phyloP scores from a whole-genome alignment of 768 basidiomycete genomes.

The Russula brevipes region DNA sequence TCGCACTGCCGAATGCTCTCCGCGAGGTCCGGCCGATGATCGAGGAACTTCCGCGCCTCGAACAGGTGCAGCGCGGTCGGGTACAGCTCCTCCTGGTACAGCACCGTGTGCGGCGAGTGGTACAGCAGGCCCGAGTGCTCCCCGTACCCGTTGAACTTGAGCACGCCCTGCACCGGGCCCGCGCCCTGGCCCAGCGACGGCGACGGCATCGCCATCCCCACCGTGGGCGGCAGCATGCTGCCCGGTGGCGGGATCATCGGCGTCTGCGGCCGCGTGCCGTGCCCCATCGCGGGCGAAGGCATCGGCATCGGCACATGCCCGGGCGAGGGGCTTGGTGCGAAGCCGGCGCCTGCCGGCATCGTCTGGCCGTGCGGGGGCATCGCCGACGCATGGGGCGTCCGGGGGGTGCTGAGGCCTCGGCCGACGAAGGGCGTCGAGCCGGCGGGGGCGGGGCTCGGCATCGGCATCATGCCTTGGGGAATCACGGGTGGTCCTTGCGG shows the following conservation, averaged over 20 bases:
- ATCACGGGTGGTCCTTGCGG: conserved; percentile 1
- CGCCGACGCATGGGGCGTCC: neutral
- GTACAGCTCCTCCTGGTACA: conserved; percentile 50
- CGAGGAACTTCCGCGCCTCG: conserved; percentile 67
- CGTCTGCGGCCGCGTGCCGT: neutral
- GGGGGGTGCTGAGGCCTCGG: neutral
- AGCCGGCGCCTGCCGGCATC: too few species aligned
- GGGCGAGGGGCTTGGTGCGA: neutral
- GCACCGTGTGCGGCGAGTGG: conserved; percentile 58
- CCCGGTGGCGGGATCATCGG: conserved; percentile 12
- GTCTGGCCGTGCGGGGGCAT: neutral
- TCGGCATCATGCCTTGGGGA: conserved; percentile 1
- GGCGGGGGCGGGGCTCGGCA: conserved; percentile 8
- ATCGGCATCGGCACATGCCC: conserved; percentile 9
- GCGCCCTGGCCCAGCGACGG: conserved; percentile 14
- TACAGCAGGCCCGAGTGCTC: conserved; percentile 52
- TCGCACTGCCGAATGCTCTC: conserved; percentile 48
- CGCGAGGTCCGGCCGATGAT: conserved; percentile 45
- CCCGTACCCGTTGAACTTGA: conserved; percentile 34
- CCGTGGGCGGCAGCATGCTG: neutral
- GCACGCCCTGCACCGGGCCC: conserved; percentile 15
- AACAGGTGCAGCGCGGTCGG: conserved; percentile 72
- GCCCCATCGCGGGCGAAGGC: neutral
- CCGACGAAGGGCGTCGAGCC: conserved; percentile 19
- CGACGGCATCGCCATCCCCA: neutral